Conservation (phyloP, 2,329 filamentous ascomycete genomes). For the Arthrobotrys megalospora region DNA sequence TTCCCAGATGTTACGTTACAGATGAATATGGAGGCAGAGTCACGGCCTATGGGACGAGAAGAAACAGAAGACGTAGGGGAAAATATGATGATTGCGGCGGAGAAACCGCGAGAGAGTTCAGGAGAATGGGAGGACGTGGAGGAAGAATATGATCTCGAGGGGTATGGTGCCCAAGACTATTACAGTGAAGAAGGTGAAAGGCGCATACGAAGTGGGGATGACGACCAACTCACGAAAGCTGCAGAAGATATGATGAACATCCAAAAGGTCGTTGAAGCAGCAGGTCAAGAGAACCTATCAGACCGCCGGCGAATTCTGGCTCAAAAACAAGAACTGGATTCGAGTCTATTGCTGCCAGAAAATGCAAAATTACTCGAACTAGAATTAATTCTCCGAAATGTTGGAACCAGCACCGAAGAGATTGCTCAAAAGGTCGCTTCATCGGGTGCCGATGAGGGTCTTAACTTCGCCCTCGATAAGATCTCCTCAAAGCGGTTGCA, state of each 20-base stretch:
- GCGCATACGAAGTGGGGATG: no score
- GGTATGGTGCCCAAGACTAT: no score
- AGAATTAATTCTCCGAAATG: not conserved
- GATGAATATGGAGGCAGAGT: not conserved
- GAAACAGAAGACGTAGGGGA: not conserved
- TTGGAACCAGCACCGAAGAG: not conserved
- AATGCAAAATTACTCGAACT: not conserved
- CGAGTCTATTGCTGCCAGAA: not conserved
- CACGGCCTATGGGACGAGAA: not conserved
- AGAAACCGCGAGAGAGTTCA: no score
- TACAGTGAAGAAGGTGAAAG: no score
- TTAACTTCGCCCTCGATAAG: not conserved
- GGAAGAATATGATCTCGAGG: no score
- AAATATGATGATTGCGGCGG: no score
- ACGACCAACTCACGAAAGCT: no score
- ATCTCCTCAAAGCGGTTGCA: not conserved
- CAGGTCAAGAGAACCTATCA: not conserved
- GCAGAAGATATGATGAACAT: no score
- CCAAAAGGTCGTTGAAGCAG: not conserved
- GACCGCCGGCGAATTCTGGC: not conserved
- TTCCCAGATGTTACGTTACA: conserved; percentile 5
- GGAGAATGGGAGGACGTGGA: no score
- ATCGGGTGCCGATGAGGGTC: not conserved
- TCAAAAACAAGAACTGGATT: not conserved
- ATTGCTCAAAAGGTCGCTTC: not conserved